Conservation (phyloP, 2,329 filamentous ascomycete genomes). For the Zopfia rhizophila region DNA sequence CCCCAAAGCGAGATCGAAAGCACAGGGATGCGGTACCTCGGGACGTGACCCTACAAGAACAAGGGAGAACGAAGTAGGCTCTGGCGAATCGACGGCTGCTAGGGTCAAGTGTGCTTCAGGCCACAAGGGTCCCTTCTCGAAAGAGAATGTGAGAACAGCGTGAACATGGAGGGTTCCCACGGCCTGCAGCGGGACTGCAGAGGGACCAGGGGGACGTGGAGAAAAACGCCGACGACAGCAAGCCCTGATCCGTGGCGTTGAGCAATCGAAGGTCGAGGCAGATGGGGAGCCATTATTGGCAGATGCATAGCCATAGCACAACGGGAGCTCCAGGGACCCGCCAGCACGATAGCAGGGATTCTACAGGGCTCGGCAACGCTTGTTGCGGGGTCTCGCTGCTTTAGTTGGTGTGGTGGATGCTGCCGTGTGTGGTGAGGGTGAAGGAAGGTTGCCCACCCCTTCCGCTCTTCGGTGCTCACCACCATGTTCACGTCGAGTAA, state of each 20-base stretch:
- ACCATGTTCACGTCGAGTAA: constrained; percentile 44
- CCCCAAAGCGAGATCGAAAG: constrained; percentile 40
- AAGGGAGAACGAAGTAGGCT: constrained; percentile 43
- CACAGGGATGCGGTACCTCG: constrained; percentile 54
- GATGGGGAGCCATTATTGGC: constrained; percentile 50
- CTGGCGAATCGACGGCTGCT: constrained; percentile 48
- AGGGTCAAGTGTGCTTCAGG: constrained; percentile 49
- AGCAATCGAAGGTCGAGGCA: constrained; percentile 46
- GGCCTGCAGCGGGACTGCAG: constrained; percentile 48
- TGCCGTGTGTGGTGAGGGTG: constrained; percentile 15
- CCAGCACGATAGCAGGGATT: constrained; percentile 41
- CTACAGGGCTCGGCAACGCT: constrained; percentile 55
- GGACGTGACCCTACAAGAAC: constrained; percentile 49
- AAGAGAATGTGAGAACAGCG: constrained; percentile 46
- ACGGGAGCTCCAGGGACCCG: constrained; percentile 52
- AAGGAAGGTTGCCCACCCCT: constrained; percentile 7
- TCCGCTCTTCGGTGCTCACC: constrained; percentile 13
- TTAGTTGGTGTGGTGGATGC: constrained; percentile 29
- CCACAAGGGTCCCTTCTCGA: constrained; percentile 47
- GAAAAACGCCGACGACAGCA: constrained; percentile 53
- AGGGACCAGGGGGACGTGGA: constrained; percentile 47
- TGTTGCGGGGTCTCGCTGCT: constrained; percentile 52
- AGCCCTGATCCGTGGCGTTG: constrained; percentile 51
- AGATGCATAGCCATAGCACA: constrained; percentile 45
- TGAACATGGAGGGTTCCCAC: constrained; percentile 48